Evolutionary conservation across 2,329 filamentous ascomycete genomes (phyloP), one percentile per base, ranked within the genome.

Genomic region (Verticillium longisporum): DNA sequence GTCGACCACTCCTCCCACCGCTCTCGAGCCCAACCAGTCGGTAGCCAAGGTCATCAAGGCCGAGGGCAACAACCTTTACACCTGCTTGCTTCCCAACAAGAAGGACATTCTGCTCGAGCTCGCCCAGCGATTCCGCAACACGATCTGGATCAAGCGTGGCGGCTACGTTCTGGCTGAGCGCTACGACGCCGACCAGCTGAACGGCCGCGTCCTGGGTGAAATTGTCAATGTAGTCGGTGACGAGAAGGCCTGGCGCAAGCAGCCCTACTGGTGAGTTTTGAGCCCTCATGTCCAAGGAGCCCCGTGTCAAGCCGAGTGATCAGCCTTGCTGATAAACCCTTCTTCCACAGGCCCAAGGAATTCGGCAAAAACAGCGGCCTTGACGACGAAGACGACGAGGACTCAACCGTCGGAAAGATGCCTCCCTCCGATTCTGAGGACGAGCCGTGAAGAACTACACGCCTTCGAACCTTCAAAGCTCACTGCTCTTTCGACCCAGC

Each of bases 181-280:
- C 15, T 88, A 85, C 31, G 80, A 82, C 34, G 80, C 83, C 1
- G 79, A 88, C 41, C 85, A 87, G 33, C 85, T 87, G 58, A 88
- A 89, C 55, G 92, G 92, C 68, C 92, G 92, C 73, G 84, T 96
- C 13, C 83, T 85, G 59, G 95, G 94, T 14, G 91, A 97, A 74
- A 97, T 99, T 68, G 82, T 96, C 67, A 97, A 97, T 70, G 86
- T 98, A 38, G 92, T 98, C 41, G 83, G 91, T 41, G 92, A 97
- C 70, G 93, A 97, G 78, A 96, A 91, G 76, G 81, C 82, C 54
- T 99, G 95, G 95, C 86, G 92, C 70, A 97, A 96, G 77, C 87
- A 90, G 78, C 69, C 80, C 10, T 99, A 94, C 73, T 98, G 95
- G 95, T 94, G 70, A 60, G 79, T 73, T 41, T 14, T 13, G 21